These are phyloP conservation scores for Ceratobasidium sp. DNA, from an alignment of 1,284 basidiomycete species.

Conservation along the genomic window DNA sequence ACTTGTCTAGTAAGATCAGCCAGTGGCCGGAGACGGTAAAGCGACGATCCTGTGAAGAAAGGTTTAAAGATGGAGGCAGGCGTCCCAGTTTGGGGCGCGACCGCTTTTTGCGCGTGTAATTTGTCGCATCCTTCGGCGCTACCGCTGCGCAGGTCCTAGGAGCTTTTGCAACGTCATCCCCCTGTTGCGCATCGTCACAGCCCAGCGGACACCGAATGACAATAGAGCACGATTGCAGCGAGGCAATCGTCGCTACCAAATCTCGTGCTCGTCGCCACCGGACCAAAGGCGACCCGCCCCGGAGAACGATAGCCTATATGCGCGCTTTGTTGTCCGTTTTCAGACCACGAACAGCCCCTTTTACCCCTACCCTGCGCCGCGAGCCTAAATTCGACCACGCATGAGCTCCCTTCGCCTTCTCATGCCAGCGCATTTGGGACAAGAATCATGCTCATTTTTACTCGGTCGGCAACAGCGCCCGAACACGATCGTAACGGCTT, in stretches of 20 bases:
- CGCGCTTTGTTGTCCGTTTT: constrained; percentile 23
- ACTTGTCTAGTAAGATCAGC: constrained; percentile 8
- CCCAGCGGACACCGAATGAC: not conserved
- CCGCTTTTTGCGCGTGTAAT: constrained; percentile 19
- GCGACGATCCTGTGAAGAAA: constrained; percentile 36
- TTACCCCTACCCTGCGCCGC: not conserved
- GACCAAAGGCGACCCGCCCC: constrained; percentile 19
- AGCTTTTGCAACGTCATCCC: constrained; percentile 17
- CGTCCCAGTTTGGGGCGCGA: constrained; percentile 7
- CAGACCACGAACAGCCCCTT: not conserved
- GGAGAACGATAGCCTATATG: no score
- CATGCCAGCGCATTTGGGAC: not conserved
- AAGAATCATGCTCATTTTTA: not conserved
- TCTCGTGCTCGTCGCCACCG: constrained; percentile 12
- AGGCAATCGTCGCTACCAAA: not conserved
- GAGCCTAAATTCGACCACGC: constrained; percentile 7
- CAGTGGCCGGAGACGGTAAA: not conserved
- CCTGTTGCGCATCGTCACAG: not conserved
- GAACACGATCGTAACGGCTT: not conserved
- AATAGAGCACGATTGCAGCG: constrained; percentile 21
- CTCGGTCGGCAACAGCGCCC: constrained; percentile 14
- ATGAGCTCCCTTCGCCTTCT: not conserved
- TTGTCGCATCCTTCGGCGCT: not conserved
- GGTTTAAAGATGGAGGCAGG: constrained; percentile 12
- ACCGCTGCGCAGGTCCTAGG: not conserved